Base-by-base conservation (phyloP, 768 basidiomycete species). In the Mycena epipterygia region DNA sequence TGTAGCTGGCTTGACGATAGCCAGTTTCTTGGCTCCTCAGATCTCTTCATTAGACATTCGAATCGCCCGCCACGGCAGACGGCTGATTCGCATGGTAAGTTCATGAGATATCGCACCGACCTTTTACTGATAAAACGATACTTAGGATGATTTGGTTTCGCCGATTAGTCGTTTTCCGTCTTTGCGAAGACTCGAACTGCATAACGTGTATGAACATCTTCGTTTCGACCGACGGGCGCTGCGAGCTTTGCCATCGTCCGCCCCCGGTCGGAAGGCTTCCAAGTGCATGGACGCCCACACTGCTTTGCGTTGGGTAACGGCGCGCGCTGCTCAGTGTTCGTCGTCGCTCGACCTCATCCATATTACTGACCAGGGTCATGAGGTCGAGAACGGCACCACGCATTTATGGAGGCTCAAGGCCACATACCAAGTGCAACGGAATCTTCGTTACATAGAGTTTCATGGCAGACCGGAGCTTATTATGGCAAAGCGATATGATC, bases 101-200 rank as follows among this genome's bases (percentile, higher is more conserved):
- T 25, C 14, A 21, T 14, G 2, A 19, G 19, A 21, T 61, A 6
- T 21, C 11, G 16, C 17, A n/a, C 16, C 5, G 25, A 13, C 35
- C 39, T n/a, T 11, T 25, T 48, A 41, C 42, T 57, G 44, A 67
- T 58, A 1, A 12, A 53, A 27, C 23, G 2, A 6, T n/a, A n/a
- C n/a, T 5, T 23, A 67, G 66, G 52, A 67, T 29, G 51, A 67
- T 55, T n/a, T 67, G 23, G 29, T 67, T 46, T 32, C 49, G 21
- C 29, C 42, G 14, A 32, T 60, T 19, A 5, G 51, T 12, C 58
- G 52, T 41, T 68, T 61, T 42, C 33, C 39, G 30, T 35, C 51
- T 17, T 30, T 61, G 27, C 59, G 25, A 33, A 27, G 19, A 48
- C 17, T 61, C 21, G 52, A 68, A 9, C 25, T 55, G 13, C 67